Evolutionary conservation across 192 early-diverging fungal genomes (phyloP), one percentile per base, ranked within the genome.

Genomic region (Phlyctochytrium planicorne): DNA sequence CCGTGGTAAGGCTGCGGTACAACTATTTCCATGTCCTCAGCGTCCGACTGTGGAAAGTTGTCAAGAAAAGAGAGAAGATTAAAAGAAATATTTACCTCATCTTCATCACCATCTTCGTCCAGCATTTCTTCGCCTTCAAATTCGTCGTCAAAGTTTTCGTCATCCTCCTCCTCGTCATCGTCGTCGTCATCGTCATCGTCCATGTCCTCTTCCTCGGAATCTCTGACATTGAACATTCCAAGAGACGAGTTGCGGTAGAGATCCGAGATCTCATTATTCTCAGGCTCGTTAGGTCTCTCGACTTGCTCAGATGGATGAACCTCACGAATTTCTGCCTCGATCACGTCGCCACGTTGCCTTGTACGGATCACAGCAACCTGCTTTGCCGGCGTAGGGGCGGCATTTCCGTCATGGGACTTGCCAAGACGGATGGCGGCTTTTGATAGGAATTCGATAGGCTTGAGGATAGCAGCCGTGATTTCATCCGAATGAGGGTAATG

Each of bases 381-480:
- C n/a, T n/a, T n/a, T n/a, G n/a, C n/a, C n/a, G n/a, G n/a, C n/a
- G n/a, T n/a, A n/a, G n/a, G n/a, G n/a, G n/a, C n/a, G n/a, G n/a
- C n/a, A n/a, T n/a, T n/a, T n/a, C n/a, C n/a, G n/a, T n/a, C n/a
- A n/a, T n/a, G n/a, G n/a, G n/a, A n/a, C n/a, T n/a, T n/a, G n/a
- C 91, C 91, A 47, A 95, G 81, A 72, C 89, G 92, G 60, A 94
- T 90, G 17, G 97, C 94, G 2, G 91, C 69, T 69, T 94, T 93
- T 16, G 95, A 90, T 63, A 99, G 78, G 30, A 86, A 84, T 72
- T 97, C 95, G 40, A 98, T 81, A 3, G 95, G 97, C 52, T 91
- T 91, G 55, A 98, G 65, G 60, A 99, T 80, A 2, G 89, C 72
- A 30, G 77, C 87, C 14, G 96, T 84, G 30, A 97, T 82, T 17